Base-by-base conservation (phyloP, 1,139 yeast genomes). In the Kurtzmaniella quercitrusa region DNA sequence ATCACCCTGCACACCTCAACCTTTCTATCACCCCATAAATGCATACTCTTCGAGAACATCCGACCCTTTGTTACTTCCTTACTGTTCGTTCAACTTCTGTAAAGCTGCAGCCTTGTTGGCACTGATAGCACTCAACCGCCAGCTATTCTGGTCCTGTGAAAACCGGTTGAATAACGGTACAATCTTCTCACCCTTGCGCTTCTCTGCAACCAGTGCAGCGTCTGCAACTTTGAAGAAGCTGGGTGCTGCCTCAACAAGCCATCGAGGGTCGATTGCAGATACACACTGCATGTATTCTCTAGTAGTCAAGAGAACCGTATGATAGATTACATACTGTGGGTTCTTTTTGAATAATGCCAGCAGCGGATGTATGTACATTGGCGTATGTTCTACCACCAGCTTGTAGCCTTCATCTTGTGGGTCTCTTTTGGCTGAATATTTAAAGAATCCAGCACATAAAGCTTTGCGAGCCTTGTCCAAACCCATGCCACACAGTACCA, bases 211-310 rank as follows among this genome's bases (percentile, higher is more conserved):
- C 41, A 61, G 59, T 12, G 57, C 49, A 1, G 71, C 67, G 51
- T 79, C 82, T 0, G 83, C 76, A 9, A 73, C 75, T 59, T 82
- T 81, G 73, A 87, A 93, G 62, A 84, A 91, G 43, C 81, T 81
- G 1, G 98, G 97, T 1, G 98, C 98, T 34, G 81, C 76, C 53
- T 86, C 90, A 7, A 84, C 72, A 37, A 93, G 69, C 97, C 98
- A 91, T 50, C 73, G 72, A 0, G 97, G 91, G 45, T 89, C 94
- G 42, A 93, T 82, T 3, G 78, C 73, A 0, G 95, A 84, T 8
- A 83, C 86, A 54, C 89, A 85, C 47, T 89, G 94, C 96, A 93
- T 89, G 60, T 90, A 93, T 67, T 91, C 98, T 56, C 81, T 82
- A 4, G 89, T 76, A 0, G 98, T 93, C 55, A 88, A 70, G 39